Base-by-base conservation (phyloP, 139 green algal species). In the Spirogloea muscicola region DNA sequence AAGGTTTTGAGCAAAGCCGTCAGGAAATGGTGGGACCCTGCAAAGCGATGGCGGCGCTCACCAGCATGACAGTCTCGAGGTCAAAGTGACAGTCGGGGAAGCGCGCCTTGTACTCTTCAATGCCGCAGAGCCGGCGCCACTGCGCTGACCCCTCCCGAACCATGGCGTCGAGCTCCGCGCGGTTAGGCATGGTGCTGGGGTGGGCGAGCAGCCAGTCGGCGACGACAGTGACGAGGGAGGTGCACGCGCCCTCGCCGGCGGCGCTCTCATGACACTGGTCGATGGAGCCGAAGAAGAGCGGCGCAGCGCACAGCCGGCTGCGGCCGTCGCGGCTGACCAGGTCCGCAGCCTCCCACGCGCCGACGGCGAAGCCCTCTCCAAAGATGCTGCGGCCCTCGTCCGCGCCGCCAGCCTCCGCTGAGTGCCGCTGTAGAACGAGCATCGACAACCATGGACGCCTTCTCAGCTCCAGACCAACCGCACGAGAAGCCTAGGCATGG, bases 11-110 rank as follows among this genome's bases (percentile, higher is more conserved):
- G n/a, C n/a, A n/a, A n/a, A n/a, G n/a, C n/a, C n/a, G n/a, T n/a
- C n/a, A n/a, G n/a, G n/a, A n/a, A n/a, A n/a, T n/a, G n/a, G n/a
- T n/a, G n/a, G n/a, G n/a, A n/a, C n/a, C n/a, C n/a, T n/a, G n/a
- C n/a, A n/a, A 10, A 52, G 44, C 44, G 44, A 7, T 25, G 10
- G n/a, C n/a, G n/a, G n/a, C n/a, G n/a, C n/a, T n/a, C n/a, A n/a
- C n/a, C n/a, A n/a, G n/a, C n/a, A 77, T 29, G 18, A 80, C 64
- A 10, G 72, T 80, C 1, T 80, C 72, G 2, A 80, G 49, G 64
- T 80, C 72, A 67, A 80, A 80, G 64, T 80, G 72, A 25, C 40
- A 34, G 41, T 80, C 72, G 29, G 61, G 29, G 57, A 80, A 80
- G 49, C 72, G 48, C 3, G 42, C 10, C 29, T 66, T 70, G 52